Conservation (phyloP, 208 protist species). For the Porcisia hertigi region DNA sequence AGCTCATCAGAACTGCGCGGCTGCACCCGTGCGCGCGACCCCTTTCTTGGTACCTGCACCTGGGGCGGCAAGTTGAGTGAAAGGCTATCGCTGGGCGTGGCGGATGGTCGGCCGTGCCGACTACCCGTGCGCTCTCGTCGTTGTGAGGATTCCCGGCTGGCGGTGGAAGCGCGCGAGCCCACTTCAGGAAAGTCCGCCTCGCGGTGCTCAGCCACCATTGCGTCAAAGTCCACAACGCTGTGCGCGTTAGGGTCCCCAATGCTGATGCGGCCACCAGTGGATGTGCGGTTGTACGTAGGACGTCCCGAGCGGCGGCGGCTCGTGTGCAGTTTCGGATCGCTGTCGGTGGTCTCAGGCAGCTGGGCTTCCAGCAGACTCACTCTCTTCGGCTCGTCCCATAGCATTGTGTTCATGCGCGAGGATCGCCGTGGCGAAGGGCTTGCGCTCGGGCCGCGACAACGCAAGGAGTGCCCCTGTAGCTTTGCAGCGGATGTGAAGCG, state of each 20-base stretch:
- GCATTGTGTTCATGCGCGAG: conserved; percentile 81
- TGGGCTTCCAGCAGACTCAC: conserved; percentile 72
- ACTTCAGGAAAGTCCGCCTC: conserved; percentile 66
- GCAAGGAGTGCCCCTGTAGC: conserved; percentile 74
- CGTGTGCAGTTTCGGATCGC: conserved; percentile 20
- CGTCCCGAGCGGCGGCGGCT: conserved; percentile 36
- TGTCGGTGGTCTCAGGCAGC: conserved; percentile 39
- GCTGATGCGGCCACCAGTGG: conserved; percentile 74
- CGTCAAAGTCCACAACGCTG: conserved; percentile 57
- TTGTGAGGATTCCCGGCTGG: conserved; percentile 10
- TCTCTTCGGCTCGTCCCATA: conserved; percentile 73
- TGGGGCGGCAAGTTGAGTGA: conserved; percentile 67
- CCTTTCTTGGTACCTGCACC: conserved; percentile 45
- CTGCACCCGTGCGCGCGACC: conserved; percentile 27
- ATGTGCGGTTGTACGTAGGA: conserved; percentile 62
- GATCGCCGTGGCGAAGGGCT: conserved; percentile 79
- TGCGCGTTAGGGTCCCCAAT: conserved; percentile 53
- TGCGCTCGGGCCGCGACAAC: conserved; percentile 75
- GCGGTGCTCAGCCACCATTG: conserved; percentile 59
- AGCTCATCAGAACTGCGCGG: conserved; percentile 60
- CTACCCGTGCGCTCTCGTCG: conserved; percentile 8
- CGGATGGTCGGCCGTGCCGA: conserved; percentile 16
- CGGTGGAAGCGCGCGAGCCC: conserved; percentile 16
- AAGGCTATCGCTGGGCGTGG: conserved; percentile 43
- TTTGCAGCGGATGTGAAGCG: conserved; percentile 79